Evolutionary conservation across 257 asterid genomes (phyloP).

Genomic region (Salvia miltiorrhiza): DNA sequence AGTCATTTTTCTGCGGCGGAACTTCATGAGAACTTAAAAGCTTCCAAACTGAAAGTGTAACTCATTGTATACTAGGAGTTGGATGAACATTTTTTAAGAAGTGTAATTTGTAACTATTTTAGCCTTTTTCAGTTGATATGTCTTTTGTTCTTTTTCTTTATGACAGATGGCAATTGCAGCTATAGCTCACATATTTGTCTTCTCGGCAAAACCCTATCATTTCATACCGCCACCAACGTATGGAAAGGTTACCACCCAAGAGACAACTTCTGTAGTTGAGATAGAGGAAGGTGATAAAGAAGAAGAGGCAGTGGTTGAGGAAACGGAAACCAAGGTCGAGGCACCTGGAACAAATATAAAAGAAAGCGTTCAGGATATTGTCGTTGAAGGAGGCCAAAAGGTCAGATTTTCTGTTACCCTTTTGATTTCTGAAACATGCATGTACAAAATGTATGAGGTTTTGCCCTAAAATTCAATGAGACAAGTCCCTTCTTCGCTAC

Average conservation of each 20-base stretch:
- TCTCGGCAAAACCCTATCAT: conserved; percentile 78
- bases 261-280: conserved; percentile 43
- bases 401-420: conserved; percentile 30
- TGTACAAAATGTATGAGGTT: neutral
- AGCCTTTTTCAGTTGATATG: neutral
- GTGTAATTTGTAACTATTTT: too few species aligned
- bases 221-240: conserved; percentile 41
- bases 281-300: conserved; percentile 47
- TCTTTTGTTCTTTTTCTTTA: neutral
- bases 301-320: conserved; percentile 52
- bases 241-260: conserved; percentile 44
- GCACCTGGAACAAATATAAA: conserved; percentile 84
- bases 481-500: too few species aligned
- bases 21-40: too few species aligned
- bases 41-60: too few species aligned
- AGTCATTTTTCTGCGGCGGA: too few species aligned
- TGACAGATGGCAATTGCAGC: conserved; percentile 97
- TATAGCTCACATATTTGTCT: conserved; percentile 80
- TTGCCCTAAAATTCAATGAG: too few species aligned
- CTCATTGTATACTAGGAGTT: too few species aligned
- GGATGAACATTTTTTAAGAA: too few species aligned
- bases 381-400: conserved; percentile 92
- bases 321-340: conserved; percentile 61
- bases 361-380: conserved; percentile 92
- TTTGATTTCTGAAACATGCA: neutral